Conservation (phyloP, 345 rosid genomes). For the Salix purpurea region DNA sequence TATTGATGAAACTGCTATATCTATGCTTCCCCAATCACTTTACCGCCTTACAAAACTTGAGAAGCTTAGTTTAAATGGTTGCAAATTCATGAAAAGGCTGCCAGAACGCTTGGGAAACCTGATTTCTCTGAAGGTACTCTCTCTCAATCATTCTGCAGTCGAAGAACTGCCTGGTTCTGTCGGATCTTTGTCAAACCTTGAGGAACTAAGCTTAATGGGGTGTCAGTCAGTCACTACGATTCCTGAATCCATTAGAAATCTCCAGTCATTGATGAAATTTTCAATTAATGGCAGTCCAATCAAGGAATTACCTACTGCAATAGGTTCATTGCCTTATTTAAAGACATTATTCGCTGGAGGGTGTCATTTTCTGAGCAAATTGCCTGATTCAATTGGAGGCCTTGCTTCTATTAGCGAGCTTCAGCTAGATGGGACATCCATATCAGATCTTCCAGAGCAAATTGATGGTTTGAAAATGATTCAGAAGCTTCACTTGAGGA, state of each 20-base stretch:
- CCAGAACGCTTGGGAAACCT: conserved; percentile 35
- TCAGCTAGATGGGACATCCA: conserved; percentile 17
- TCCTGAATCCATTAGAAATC: conserved; percentile 38
- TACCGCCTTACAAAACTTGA: conserved; percentile 38
- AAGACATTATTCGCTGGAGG: conserved; percentile 19
- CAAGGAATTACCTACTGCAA: conserved; percentile 36
- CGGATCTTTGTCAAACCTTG: conserved; percentile 34
- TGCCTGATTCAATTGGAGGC: conserved; percentile 46
- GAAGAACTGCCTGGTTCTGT: conserved; percentile 37
- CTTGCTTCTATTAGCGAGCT: conserved; percentile 33
- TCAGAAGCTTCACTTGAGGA: conserved; percentile 29
- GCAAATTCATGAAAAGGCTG: conserved; percentile 26
- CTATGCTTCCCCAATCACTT: conserved; percentile 40
- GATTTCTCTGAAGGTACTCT: conserved; percentile 34
- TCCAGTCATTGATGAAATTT: conserved; percentile 31
- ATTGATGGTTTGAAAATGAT: conserved; percentile 38
- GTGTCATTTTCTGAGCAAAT: conserved; percentile 24
- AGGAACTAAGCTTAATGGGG: conserved; percentile 33
- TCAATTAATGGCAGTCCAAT: conserved; percentile 17
- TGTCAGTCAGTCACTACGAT: conserved; percentile 27
- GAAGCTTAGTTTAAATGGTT: conserved; percentile 33
- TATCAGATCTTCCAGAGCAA: conserved; percentile 37
- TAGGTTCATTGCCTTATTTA: conserved; percentile 38
- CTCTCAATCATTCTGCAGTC: conserved; percentile 29
- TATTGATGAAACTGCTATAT: conserved; percentile 38